Evolutionary conservation across 306 rosid genomes (phyloP).

Genomic region (Cicer bijugum): DNA sequence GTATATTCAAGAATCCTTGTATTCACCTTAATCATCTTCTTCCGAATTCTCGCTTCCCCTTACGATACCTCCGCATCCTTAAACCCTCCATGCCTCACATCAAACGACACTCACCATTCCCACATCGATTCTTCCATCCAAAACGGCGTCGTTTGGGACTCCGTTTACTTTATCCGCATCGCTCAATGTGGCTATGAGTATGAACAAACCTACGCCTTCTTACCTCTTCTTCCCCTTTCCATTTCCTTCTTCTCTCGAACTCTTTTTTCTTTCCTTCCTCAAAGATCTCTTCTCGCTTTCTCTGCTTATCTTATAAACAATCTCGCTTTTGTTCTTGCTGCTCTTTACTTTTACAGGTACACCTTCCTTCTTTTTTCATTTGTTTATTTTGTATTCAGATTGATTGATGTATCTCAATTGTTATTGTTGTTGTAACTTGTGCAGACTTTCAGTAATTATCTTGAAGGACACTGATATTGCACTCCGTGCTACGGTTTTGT

Average conservation of each 20-base stretch:
- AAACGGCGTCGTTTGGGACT: slow-evolving; percentile 84
- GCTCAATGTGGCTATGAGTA: slow-evolving; percentile 91
- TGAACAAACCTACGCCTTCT: slow-evolving; percentile 86
- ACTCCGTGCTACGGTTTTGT: slow-evolving; percentile 74
- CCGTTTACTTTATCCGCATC: slow-evolving; percentile 71
- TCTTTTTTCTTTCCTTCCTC: slow-evolving; percentile 57
- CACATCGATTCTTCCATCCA: slow-evolving; percentile 57
- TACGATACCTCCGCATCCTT: slow-evolving; percentile 88
- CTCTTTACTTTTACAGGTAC: slow-evolving; percentile 65
- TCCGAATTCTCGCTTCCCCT: slow-evolving; percentile 62
- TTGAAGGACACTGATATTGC: slow-evolving; percentile 72
- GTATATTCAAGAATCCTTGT: slow-evolving; percentile 63
- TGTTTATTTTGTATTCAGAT: not conserved
- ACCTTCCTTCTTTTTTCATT: not conserved
- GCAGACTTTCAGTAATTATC: slow-evolving; percentile 69
- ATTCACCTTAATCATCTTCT: slow-evolving; percentile 56
- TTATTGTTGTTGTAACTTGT: slow-evolving; percentile 26
- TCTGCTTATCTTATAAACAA: slow-evolving; percentile 74
- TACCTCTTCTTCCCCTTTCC: slow-evolving; percentile 78
- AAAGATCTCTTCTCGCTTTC: slow-evolving; percentile 66
- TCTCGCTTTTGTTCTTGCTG: slow-evolving; percentile 69
- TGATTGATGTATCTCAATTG: not conserved
- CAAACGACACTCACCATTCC: slow-evolving; percentile 1
- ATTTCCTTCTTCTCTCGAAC: slow-evolving; percentile 58
- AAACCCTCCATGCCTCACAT: slow-evolving; percentile 58